Evolutionary conservation across 345 rosid species (phyloP).

Genomic region (Erysimum cheiranthoides): DNA sequence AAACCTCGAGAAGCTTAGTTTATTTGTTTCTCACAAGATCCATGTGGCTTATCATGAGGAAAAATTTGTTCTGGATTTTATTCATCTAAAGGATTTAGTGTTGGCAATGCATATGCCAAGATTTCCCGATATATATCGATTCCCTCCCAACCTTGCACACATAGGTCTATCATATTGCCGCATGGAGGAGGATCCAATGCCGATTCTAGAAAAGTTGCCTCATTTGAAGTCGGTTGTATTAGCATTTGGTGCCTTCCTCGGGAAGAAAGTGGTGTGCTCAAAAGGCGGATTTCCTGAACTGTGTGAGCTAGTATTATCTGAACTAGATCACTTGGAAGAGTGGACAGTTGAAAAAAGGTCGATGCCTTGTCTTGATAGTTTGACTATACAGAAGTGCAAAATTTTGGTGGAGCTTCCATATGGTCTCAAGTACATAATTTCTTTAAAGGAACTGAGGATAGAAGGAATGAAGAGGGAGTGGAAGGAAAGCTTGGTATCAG

Average conservation of each 20-base stretch:
- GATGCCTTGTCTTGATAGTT: neutral
- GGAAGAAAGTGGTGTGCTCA: neutral
- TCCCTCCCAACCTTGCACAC: neutral
- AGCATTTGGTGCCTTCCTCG: accelerated
- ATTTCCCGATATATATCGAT: neutral
- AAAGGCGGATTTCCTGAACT: neutral
- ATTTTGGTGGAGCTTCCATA: neutral
- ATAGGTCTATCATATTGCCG: accelerated
- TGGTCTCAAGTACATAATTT: neutral
- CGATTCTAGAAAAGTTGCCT: slow-evolving; percentile 9
- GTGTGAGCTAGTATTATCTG: neutral
- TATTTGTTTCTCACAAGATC: neutral
- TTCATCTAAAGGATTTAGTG: neutral
- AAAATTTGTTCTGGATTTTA: neutral
- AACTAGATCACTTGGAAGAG: neutral
- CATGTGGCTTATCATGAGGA: neutral
- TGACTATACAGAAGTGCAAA: neutral
- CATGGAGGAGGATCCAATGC: slow-evolving; percentile 12
- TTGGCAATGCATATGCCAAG: neutral
- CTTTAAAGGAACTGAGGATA: neutral
- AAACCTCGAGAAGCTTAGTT: neutral
- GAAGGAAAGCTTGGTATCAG: neutral
- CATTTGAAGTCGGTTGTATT: neutral
- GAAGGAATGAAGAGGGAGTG: neutral
- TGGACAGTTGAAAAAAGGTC: slow-evolving; percentile 1